A percentile compares a stretch with the other conserved stretches of the same genome.
Conservation (phyloP, 1,284 basidiomycete species). For the Chalciporus sp. region DNA sequence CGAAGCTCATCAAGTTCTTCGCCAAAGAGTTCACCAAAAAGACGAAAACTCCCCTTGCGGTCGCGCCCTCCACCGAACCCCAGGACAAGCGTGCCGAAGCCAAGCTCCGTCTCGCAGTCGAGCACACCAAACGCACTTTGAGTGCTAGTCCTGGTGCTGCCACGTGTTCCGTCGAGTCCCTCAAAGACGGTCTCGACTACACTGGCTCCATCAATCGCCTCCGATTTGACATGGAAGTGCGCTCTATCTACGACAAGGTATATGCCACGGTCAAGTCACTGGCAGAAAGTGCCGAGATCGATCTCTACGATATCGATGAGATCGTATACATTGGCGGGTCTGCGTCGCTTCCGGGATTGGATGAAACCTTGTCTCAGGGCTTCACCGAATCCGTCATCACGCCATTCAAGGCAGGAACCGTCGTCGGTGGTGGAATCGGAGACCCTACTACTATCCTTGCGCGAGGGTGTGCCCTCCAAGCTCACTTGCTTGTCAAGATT, state of each 20-base stretch:
- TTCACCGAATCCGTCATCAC: conserved; percentile 72
- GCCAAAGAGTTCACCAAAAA: conserved; percentile 98
- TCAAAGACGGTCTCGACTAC: conserved; percentile 95
- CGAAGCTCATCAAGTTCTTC: conserved; percentile 88
- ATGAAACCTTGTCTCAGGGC: conserved; percentile 70
- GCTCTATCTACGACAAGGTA: conserved; percentile 74
- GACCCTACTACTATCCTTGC: conserved; percentile 93
- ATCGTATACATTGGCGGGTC: conserved; percentile 91
- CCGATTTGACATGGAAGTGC: conserved; percentile 89
- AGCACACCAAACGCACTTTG: conserved; percentile 94
- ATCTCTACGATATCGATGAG: conserved; percentile 86
- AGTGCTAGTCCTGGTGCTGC: conserved; percentile 87
- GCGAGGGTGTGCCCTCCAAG: conserved; percentile 88
- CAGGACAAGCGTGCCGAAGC: conserved; percentile 88
- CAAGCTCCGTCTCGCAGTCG: conserved; percentile 90
- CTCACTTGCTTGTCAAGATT: conserved; percentile 64
- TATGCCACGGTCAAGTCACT: conserved; percentile 64
- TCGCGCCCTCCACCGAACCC: conserved; percentile 57
- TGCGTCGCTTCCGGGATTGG: conserved; percentile 83
- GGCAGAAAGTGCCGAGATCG: conserved; percentile 63
- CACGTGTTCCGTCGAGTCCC: conserved; percentile 89
- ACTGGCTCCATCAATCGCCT: conserved; percentile 92
- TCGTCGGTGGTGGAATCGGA: conserved; percentile 67
- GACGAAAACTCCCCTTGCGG: conserved; percentile 78
- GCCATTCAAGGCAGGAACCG: conserved; percentile 65